phyloP scores from a whole-genome alignment of 306 rosid species.

The Citrullus mucosospermus region DNA sequence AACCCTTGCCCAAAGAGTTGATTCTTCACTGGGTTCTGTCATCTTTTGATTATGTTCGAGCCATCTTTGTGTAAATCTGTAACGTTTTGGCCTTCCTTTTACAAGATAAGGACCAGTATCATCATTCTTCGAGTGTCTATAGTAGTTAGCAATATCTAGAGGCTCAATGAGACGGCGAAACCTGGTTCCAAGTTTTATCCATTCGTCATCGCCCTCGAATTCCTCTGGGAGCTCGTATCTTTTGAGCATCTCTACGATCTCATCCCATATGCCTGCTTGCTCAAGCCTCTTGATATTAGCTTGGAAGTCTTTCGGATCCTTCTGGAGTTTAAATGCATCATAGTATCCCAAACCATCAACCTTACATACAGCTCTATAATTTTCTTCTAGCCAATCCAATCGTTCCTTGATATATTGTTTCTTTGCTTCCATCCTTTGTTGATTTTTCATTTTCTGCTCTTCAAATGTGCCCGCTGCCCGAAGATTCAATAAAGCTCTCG shows the following conservation, averaged over 20 bases:
- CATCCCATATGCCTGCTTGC: slow-evolving; percentile 68
- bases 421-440: slow-evolving; percentile 11
- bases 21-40: slow-evolving; percentile 25
- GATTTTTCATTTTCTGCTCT: slow-evolving; percentile 27
- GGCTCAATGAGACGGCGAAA: slow-evolving; percentile 66
- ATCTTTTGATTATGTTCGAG: slow-evolving; percentile 22
- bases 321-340: slow-evolving; percentile 60
- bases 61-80: slow-evolving; percentile 55
- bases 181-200: slow-evolving; percentile 38
- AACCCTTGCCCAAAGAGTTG: slow-evolving; percentile 57
- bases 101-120: slow-evolving; percentile 46
- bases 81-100: slow-evolving; percentile 50
- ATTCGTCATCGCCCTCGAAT: slow-evolving; percentile 35
- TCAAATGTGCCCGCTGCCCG: slow-evolving; percentile 51
- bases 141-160: slow-evolving; percentile 65
- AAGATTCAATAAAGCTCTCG: slow-evolving; percentile 49
- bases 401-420: background rate
- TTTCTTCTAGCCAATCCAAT: slow-evolving; percentile 7
- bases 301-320: slow-evolving; percentile 31
- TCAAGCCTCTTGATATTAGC: slow-evolving; percentile 62
- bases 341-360: slow-evolving; percentile 25
- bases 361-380: slow-evolving; percentile 24
- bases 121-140: slow-evolving; percentile 51
- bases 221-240: slow-evolving; percentile 63
- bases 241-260: slow-evolving; percentile 48